Conservation (phyloP, 2,329 filamentous ascomycete species). For the Trichoderma sp. region DNA sequence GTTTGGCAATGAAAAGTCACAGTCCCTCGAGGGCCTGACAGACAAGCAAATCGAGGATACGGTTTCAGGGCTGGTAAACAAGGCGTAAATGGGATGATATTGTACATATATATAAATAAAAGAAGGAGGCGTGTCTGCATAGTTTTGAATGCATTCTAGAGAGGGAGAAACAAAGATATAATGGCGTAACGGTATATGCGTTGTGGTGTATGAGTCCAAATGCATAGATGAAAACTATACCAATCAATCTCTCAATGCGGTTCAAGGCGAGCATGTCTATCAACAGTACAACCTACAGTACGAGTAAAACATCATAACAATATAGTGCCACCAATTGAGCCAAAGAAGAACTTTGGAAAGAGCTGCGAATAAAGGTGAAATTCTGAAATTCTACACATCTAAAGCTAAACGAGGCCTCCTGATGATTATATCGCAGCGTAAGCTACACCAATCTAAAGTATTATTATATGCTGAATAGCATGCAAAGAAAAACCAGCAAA, state of each 20-base stretch:
- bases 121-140: neutral
- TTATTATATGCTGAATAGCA: neutral
- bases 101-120: neutral
- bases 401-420: neutral
- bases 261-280: conserved; percentile 4
- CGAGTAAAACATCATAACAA: neutral
- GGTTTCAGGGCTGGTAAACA: conserved; percentile 53
- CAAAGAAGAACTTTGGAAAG: neutral
- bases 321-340: neutral
- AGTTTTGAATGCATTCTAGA: neutral
- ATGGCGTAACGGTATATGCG: neutral
- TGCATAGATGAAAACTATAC: conserved; percentile 8
- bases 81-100: neutral
- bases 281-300: no score
- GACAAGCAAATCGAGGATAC: conserved; percentile 62
- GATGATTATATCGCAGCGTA: neutral
- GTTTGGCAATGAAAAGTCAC: conserved; percentile 55
- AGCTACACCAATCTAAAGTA: neutral
- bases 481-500: neutral
- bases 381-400: neutral
- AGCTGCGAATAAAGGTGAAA: neutral
- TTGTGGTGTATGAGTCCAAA: neutral
- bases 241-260: neutral
- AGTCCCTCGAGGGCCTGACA: conserved; percentile 56
- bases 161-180: neutral